Evolutionary conservation across 2,329 filamentous ascomycete genomes (phyloP).

Genomic region (Ustilaginoidea virens): DNA sequence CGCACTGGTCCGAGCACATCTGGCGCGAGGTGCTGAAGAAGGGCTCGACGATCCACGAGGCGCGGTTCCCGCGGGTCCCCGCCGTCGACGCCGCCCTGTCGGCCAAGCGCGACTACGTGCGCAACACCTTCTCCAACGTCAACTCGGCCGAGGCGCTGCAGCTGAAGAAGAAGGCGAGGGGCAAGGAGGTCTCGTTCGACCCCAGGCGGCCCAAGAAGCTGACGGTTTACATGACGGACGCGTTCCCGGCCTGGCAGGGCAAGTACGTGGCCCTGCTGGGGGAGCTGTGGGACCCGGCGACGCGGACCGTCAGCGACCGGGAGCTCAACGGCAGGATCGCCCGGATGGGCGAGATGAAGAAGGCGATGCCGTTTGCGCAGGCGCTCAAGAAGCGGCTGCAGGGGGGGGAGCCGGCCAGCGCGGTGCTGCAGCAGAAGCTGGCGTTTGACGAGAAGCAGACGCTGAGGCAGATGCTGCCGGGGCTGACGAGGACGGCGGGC

Average conservation of each 20-base stretch:
- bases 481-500: slow-evolving; percentile 59
- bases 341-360: slow-evolving; percentile 85
- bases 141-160: slow-evolving; percentile 64
- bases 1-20: slow-evolving; percentile 89
- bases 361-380: slow-evolving; percentile 96
- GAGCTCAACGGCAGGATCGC: slow-evolving; percentile 60
- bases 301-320: slow-evolving; percentile 60
- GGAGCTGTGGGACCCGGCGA: slow-evolving; percentile 48
- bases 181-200: slow-evolving; percentile 73
- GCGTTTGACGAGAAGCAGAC: slow-evolving; percentile 72
- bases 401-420: slow-evolving; percentile 46
- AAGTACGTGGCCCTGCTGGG: slow-evolving; percentile 73
- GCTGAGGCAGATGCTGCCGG: slow-evolving; percentile 62
- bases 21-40: slow-evolving; percentile 85
- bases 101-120: slow-evolving; percentile 71
- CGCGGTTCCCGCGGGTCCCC: slow-evolving; percentile 40
- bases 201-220: slow-evolving; percentile 86
- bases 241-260: slow-evolving; percentile 82
- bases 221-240: slow-evolving; percentile 65
- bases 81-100: slow-evolving; percentile 51
- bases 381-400: slow-evolving; percentile 69
- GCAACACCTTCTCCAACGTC: slow-evolving; percentile 60
- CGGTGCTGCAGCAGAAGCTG: slow-evolving; percentile 71
- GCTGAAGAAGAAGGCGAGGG: slow-evolving; percentile 83
- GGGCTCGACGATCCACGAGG: slow-evolving; percentile 61